Conservation (phyloP, 441 rosid species). For the Euphorbia schlechtendalii region DNA sequence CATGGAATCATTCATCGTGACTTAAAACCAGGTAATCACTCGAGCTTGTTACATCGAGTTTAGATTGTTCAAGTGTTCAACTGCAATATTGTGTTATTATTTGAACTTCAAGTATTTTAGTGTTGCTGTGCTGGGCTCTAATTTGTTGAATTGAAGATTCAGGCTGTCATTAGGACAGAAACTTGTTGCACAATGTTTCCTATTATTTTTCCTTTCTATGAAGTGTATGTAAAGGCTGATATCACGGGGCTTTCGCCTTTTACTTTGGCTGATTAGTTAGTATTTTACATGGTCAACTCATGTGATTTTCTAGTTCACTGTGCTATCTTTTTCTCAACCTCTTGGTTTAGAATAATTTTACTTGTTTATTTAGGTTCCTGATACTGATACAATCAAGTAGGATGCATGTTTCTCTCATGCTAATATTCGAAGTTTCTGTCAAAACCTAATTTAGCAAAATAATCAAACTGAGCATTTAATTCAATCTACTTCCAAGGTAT, state of each 20-base stretch:
- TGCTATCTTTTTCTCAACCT: neutral
- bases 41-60: slow-evolving; percentile 9
- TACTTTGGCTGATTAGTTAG: neutral
- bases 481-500: neutral
- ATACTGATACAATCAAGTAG: neutral
- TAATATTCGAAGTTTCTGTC: neutral
- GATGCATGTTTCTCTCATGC: neutral
- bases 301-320: neutral
- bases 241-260: neutral
- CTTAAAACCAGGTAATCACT: slow-evolving; percentile 77
- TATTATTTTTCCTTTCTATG: neutral
- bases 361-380: neutral
- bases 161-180: too few species aligned
- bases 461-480: neutral
- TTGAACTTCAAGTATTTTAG: slow-evolving; percentile 1
- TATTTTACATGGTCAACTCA: neutral
- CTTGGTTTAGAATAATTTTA: neutral
- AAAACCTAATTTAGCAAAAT: neutral
- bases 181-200: too few species aligned
- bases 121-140: too few species aligned
- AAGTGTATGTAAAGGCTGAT: too few species aligned
- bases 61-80: neutral
- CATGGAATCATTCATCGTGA: slow-evolving; percentile 97
- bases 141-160: too few species aligned
- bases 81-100: neutral